Conservation (phyloP, 495 filamentous ascomycete genomes). For the Aspergillus kassunensis region DNA sequence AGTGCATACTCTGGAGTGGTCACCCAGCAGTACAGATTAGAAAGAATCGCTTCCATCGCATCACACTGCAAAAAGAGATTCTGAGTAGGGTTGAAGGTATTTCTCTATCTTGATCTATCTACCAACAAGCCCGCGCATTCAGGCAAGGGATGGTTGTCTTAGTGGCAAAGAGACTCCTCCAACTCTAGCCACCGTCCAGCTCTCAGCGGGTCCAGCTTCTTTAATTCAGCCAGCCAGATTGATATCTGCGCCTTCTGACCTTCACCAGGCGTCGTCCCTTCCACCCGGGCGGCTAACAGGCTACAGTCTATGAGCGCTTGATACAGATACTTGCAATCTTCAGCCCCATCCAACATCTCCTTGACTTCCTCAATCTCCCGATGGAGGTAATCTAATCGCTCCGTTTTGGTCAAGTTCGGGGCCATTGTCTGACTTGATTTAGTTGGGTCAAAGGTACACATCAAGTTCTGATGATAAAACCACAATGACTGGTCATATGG, state of each 20-base stretch:
- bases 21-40: too few species aligned
- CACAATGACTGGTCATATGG: slow-evolving; percentile 90
- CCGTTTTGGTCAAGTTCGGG: slow-evolving; percentile 54
- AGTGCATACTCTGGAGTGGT: too few species aligned
- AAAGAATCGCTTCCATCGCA: too few species aligned
- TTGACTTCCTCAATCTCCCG: slow-evolving; percentile 64
- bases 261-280: slow-evolving; percentile 26
- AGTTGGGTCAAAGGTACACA: slow-evolving; percentile 57
- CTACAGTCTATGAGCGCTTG: slow-evolving; percentile 66
- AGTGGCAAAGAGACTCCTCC: slow-evolving; percentile 34
- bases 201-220: slow-evolving; percentile 65
- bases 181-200: slow-evolving; percentile 65
- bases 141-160: slow-evolving; percentile 11
- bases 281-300: slow-evolving; percentile 33
- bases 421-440: slow-evolving; percentile 52
- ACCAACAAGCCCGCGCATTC: not conserved
- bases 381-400: slow-evolving; percentile 62
- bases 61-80: not conserved
- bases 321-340: slow-evolving; percentile 75
- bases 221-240: slow-evolving; percentile 61
- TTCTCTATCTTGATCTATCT: not conserved
- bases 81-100: not conserved
- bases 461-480: slow-evolving; percentile 89
- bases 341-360: slow-evolving; percentile 72
- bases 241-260: slow-evolving; percentile 47